Conservation (phyloP, 2,329 filamentous ascomycete species). For the Teratosphaeria destructans region DNA sequence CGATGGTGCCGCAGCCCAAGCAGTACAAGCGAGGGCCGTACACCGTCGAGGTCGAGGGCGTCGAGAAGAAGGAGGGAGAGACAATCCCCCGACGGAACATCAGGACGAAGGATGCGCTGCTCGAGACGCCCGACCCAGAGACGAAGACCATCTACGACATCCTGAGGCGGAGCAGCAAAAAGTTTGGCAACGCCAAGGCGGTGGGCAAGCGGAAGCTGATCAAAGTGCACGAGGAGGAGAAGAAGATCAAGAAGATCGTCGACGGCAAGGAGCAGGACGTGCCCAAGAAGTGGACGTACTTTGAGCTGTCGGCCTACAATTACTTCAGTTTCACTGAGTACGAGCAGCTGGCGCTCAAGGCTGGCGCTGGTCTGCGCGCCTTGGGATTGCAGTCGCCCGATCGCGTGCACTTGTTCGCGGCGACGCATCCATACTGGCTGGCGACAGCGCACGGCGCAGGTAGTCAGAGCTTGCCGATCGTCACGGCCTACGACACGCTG, state of each 20-base stretch:
- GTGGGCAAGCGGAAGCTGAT: conserved; percentile 62
- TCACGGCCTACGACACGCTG: conserved; percentile 90
- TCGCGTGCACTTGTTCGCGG: conserved; percentile 70
- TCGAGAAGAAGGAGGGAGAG: conserved; percentile 63
- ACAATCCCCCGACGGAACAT: conserved; percentile 71
- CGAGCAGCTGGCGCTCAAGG: conserved; percentile 54
- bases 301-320: conserved; percentile 67
- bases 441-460: conserved; percentile 56
- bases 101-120: conserved; percentile 59
- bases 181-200: conserved; percentile 43
- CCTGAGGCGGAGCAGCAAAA: conserved; percentile 55
- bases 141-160: conserved; percentile 72
- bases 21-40: conserved; percentile 57
- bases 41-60: conserved; percentile 61
- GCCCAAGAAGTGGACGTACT: conserved; percentile 86
- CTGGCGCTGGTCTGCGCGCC: conserved; percentile 64
- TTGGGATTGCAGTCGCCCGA: conserved; percentile 59
- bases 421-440: conserved; percentile 79
- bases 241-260: conserved; percentile 80
- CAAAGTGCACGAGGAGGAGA: conserved; percentile 69
- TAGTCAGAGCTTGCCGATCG: conserved; percentile 81
- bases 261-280: conserved; percentile 70
- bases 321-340: conserved; percentile 75
- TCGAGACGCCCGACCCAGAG: conserved; percentile 54
- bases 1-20: conserved; percentile 37